Evolutionary conservation across 352 stramenopile genomes (phyloP), one percentile per base, ranked within the genome.

Genomic region (Phytophthora sojae): DNA sequence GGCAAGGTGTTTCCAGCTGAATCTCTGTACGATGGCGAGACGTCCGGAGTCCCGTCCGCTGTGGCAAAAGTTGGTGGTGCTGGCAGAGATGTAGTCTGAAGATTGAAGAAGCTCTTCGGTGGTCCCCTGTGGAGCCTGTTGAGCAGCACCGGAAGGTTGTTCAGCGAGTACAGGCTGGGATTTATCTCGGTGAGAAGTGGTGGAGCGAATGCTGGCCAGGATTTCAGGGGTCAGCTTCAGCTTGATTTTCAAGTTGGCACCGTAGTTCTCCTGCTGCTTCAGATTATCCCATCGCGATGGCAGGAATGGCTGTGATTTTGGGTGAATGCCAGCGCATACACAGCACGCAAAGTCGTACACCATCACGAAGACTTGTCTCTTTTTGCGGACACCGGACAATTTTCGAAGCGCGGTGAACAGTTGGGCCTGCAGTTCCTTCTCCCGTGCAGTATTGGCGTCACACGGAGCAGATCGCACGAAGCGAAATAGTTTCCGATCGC

Each of bases 261-360:
- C n/a, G 11, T 30, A 29, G 26, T 64, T 57, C 29, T 45, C 44
- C 2, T 14, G 29, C 9, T 47, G 57, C 15, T 56, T 47, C 26
- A 64, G 15, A 32, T 35, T 37, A 3, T 64, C 45, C 55, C 57
- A 64, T 30, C 45, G 32, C 1, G 44, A 6, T 6, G 50, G 8
- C 19, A 64, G 11, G n/a, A 21, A 35, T 0, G 26, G 35, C 2
- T 19, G 29, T 30, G 44, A 30, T 35, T 49, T 64, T 9, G n/a
- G 29, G 21, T 17, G 23, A 17, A 64, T 55, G 32, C 45, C 57
- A 11, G 23, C 21, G 12, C 57, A 64, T 5, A 64, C n/a, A 64
- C 44, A 45, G 19, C 26, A 55, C n/a, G n/a, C n/a, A n/a, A n/a
- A n/a, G n/a, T n/a, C n/a, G n/a, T 14, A 64, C 11, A 56, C 29